Evolutionary conservation across 495 filamentous ascomycete genomes (phyloP).

Genomic region (Hyaloscypha bicolor): DNA sequence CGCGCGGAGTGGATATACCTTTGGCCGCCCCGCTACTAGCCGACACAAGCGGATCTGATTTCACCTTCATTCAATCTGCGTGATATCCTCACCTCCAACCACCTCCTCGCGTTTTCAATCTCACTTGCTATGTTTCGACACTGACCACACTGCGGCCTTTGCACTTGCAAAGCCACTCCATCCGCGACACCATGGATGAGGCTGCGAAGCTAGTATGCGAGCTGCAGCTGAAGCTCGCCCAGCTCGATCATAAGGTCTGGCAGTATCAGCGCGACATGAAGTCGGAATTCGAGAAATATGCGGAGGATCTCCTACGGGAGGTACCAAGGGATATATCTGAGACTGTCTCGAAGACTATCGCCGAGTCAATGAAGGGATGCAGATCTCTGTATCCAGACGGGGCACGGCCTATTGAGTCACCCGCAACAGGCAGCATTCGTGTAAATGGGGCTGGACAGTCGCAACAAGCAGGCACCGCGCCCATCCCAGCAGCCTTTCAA

Average conservation of each 20-base stretch:
- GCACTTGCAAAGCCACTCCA: background rate
- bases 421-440: conserved; percentile 15
- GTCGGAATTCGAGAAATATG: conserved; percentile 49
- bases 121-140: background rate
- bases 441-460: conserved; percentile 5
- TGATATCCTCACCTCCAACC: background rate
- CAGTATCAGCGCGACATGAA: conserved; percentile 53
- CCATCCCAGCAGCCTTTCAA: conserved; percentile 34
- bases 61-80: background rate
- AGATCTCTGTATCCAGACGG: conserved; percentile 23
- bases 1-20: background rate
- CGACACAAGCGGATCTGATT: background rate
- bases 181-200: conserved; percentile 46
- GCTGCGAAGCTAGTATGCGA: conserved; percentile 48
- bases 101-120: background rate
- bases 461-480: background rate
- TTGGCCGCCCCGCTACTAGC: conserved; percentile 8
- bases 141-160: background rate
- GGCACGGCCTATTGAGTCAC: conserved; percentile 22
- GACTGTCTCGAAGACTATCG: conserved; percentile 45
- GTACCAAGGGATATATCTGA: conserved; percentile 47
- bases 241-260: conserved; percentile 51
- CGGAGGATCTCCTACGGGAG: conserved; percentile 46
- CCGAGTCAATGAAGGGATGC: conserved; percentile 40
- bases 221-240: conserved; percentile 51